Evolutionary conservation across 345 rosid species (phyloP).

Genomic region (Eucalyptus coolabah): DNA sequence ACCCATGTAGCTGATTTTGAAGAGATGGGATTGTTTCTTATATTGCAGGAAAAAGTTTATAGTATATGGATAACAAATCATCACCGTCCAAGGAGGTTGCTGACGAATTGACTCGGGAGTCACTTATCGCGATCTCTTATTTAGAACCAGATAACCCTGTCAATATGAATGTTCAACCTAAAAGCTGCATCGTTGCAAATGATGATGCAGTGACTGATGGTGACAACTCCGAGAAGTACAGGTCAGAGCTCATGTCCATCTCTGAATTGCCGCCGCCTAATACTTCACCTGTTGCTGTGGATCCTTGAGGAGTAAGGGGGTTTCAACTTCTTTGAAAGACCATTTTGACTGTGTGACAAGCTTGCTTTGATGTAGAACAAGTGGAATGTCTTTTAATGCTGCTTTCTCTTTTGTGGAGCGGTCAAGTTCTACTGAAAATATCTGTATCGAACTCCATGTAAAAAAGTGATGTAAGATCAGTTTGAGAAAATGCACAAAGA

Average conservation of each 20-base stretch:
- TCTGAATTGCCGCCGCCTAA: background rate
- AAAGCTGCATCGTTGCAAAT: background rate
- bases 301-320: background rate
- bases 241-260: constrained; percentile 3
- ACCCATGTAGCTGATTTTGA: background rate
- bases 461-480: background rate
- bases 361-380: background rate
- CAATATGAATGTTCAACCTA: background rate
- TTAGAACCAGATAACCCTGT: background rate
- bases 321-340: background rate
- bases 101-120: background rate
- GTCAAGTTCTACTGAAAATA: background rate
- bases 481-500: background rate
- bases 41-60: background rate
- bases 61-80: background rate
- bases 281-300: background rate
- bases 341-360: background rate
- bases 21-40: background rate
- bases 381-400: background rate
- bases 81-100: background rate
- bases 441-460: background rate
- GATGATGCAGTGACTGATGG: background rate
- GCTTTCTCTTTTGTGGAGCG: background rate
- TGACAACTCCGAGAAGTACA: background rate
- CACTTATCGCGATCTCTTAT: background rate